A percentile compares a stretch with the other conserved stretches of the same genome.
Conservation (phyloP, 768 basidiomycete genomes). For the Lanmaoa rubissima region DNA sequence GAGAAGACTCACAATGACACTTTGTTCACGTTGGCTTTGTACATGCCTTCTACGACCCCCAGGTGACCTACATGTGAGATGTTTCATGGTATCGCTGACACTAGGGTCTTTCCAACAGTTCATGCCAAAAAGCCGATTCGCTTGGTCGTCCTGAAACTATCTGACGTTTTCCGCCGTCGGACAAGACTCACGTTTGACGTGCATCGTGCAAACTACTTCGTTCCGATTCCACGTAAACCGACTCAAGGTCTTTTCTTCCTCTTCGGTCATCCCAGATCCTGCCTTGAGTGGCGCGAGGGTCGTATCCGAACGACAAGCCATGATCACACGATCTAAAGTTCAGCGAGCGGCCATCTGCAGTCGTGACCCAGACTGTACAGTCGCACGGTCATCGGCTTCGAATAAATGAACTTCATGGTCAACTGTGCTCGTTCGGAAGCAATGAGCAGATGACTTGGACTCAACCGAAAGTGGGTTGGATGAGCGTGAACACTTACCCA, state of each 20-base stretch:
- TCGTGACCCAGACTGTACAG: conserved; percentile 41
- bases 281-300: conserved; percentile 39
- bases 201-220: no score
- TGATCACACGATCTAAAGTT: conserved; percentile 66
- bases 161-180: no score
- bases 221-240: conserved; percentile 58
- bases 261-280: conserved; percentile 47
- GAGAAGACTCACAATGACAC: conserved; percentile 49
- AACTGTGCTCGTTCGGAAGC: conserved; percentile 66
- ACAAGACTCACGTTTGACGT: no score
- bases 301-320: conserved; percentile 72
- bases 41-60: conserved; percentile 22
- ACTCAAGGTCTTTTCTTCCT: conserved; percentile 56
- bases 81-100: no score
- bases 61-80: no score
- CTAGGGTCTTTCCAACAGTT: no score
- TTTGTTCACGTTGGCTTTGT: conserved; percentile 50
- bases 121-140: no score
- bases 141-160: no score
- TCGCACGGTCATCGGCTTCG: conserved; percentile 59
- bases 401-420: conserved; percentile 75
- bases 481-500: conserved; percentile 42
- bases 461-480: not conserved
- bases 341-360: conserved; percentile 42
- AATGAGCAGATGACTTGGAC: not conserved